phyloP scores from a whole-genome alignment of 441 rosid species.

The Macaranga tanarius region DNA sequence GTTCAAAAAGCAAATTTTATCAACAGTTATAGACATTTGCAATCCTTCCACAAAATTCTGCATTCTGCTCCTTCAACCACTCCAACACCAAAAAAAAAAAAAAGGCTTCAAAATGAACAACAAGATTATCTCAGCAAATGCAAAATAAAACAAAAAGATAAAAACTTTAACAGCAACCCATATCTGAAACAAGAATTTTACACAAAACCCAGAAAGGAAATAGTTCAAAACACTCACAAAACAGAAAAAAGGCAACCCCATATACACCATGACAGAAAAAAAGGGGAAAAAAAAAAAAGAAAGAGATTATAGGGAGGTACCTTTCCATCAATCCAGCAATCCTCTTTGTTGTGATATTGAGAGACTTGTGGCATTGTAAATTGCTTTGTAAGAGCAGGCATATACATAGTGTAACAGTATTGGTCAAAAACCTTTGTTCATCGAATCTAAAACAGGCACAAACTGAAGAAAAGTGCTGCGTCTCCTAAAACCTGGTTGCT shows the following conservation, averaged over 20 bases:
- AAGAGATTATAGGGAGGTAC: slow-evolving; percentile 21
- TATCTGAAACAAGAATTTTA: not conserved
- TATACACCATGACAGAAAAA: not conserved
- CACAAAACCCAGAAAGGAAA: not conserved
- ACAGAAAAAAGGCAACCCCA: not conserved
- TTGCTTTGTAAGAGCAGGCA: slow-evolving; percentile 73
- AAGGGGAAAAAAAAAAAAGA: not conserved
- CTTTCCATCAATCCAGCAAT: slow-evolving; percentile 89
- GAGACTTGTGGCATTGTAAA: slow-evolving; percentile 72
- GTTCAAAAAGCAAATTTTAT: not conserved
- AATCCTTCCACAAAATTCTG: not conserved
- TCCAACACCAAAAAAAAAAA: too few species aligned
- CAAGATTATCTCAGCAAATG: too few species aligned
- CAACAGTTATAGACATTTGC: not conserved
- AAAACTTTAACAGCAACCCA: not conserved
- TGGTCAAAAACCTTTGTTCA: not conserved
- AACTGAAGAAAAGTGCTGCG: too few species aligned
- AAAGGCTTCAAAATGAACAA: too few species aligned
- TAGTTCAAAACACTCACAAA: not conserved
- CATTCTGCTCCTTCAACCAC: not conserved
- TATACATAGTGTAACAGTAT: slow-evolving; percentile 34
- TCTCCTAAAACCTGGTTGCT: too few species aligned
- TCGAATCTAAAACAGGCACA: too few species aligned
- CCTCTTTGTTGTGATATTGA: slow-evolving; percentile 66
- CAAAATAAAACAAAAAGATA: not conserved